These are phyloP conservation scores for Atkinsonella hypoxylon DNA, from an alignment of 2,329 filamentous ascomycete genomes.

Conservation along the genomic window DNA sequence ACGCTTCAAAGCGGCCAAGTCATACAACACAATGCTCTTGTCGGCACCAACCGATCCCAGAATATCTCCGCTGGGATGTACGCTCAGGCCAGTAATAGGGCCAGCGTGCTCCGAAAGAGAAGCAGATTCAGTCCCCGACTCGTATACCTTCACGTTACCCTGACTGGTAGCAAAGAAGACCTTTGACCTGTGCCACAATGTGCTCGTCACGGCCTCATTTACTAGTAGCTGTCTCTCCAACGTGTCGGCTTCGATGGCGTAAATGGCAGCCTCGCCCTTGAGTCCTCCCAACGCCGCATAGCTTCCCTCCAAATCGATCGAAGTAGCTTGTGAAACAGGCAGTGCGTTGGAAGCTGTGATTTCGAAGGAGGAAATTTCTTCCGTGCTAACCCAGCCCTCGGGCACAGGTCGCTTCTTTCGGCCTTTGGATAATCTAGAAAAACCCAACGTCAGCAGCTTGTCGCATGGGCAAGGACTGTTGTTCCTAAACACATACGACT, in stretches of 20 bases:
- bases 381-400: slow-evolving; percentile 68
- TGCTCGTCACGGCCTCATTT: slow-evolving; percentile 54
- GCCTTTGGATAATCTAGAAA: slow-evolving; percentile 65
- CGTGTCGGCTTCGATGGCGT: slow-evolving; percentile 56
- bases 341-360: slow-evolving; percentile 32
- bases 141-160: slow-evolving; percentile 69
- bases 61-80: slow-evolving; percentile 75
- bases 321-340: slow-evolving; percentile 36
- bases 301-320: slow-evolving; percentile 41
- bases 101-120: slow-evolving; percentile 75
- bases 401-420: slow-evolving; percentile 84
- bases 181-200: slow-evolving; percentile 53
- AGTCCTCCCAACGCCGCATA: slow-evolving; percentile 63
- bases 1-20: slow-evolving; percentile 53
- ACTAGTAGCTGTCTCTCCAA: slow-evolving; percentile 56
- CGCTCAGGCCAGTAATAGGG: slow-evolving; percentile 60
- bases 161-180: slow-evolving; percentile 63
- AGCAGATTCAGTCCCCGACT: slow-evolving; percentile 55
- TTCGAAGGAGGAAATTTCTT: slow-evolving; percentile 47
- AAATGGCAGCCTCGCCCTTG: slow-evolving; percentile 64
- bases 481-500: slow-evolving; percentile 48
- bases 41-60: slow-evolving; percentile 80
- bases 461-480: slow-evolving; percentile 5
- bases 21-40: slow-evolving; percentile 88
- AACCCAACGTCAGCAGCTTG: background rate